Percentiles rank a stretch among this genome's conserved stretches.
Conservation (phyloP, 495 filamentous ascomycete species). For the Haplographium delicatum region DNA sequence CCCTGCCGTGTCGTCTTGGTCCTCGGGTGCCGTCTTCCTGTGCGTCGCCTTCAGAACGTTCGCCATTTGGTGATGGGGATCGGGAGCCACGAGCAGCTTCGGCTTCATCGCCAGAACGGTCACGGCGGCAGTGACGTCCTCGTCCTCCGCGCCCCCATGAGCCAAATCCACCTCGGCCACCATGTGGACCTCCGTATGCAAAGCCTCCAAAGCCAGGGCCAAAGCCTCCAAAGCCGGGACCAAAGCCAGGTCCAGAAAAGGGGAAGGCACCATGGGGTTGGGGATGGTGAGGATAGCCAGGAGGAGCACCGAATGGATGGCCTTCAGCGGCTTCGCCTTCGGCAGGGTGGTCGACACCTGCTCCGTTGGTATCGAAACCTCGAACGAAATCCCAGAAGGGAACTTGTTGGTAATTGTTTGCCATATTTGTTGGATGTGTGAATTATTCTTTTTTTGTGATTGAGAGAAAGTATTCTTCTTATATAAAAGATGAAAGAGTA, state of each 20-base stretch:
- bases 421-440: constrained; percentile 16
- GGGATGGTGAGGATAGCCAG: constrained; percentile 1
- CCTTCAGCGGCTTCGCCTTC: no score
- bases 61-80: constrained; percentile 1
- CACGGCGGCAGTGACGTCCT: constrained; percentile 11
- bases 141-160: background rate
- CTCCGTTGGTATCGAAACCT: constrained; percentile 20
- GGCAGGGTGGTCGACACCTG: constrained; percentile 22
- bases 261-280: background rate
- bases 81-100: constrained; percentile 7
- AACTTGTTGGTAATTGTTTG: constrained; percentile 25
- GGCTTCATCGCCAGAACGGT: constrained; percentile 1
- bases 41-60: constrained; percentile 12
- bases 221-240: background rate
- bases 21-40: background rate
- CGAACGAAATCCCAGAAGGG: constrained; percentile 24
- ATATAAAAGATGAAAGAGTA: constrained; percentile 13
- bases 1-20: constrained; percentile 13
- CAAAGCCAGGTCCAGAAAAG: background rate
- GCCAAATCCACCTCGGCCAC: background rate
- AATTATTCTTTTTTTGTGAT: constrained; percentile 7
- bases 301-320: background rate
- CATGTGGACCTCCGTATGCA: constrained; percentile 1
- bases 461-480: constrained; percentile 13
- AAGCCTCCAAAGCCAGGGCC: constrained; percentile 2